Evolutionary conservation across 208 protist genomes (phyloP).

Genomic region (Willaertia magna): DNA sequence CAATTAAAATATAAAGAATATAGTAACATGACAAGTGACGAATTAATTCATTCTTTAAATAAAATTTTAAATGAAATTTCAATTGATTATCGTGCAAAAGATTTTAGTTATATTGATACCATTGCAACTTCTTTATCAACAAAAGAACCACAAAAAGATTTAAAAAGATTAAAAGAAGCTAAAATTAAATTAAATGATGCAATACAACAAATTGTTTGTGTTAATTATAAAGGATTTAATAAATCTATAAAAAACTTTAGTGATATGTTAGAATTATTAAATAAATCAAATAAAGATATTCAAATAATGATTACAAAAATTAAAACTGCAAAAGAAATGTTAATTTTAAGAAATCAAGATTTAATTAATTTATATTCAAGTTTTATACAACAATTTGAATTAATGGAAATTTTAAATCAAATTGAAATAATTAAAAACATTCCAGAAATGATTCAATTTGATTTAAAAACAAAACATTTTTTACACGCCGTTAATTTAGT

Average conservation of each 20-base stretch:
- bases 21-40: background rate
- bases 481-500: background rate
- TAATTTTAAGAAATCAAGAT: background rate
- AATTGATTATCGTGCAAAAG: background rate
- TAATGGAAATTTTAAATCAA: background rate
- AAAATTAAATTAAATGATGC: background rate
- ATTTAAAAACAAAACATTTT: background rate
- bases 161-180: background rate
- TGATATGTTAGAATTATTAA: background rate
- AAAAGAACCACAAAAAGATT: background rate
- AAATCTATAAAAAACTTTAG: background rate
- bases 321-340: background rate
- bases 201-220: background rate
- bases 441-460: background rate
- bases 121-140: background rate
- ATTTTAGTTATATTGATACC: background rate
- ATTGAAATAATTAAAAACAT: background rate
- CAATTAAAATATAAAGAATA: background rate
- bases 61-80: background rate
- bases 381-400: conserved; percentile 3
- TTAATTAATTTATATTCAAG: background rate
- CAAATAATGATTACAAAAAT: background rate
- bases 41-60: background rate
- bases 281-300: background rate
- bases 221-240: background rate